phyloP scores from a whole-genome alignment of 768 basidiomycete genomes.

The Lentinus brumalis region DNA sequence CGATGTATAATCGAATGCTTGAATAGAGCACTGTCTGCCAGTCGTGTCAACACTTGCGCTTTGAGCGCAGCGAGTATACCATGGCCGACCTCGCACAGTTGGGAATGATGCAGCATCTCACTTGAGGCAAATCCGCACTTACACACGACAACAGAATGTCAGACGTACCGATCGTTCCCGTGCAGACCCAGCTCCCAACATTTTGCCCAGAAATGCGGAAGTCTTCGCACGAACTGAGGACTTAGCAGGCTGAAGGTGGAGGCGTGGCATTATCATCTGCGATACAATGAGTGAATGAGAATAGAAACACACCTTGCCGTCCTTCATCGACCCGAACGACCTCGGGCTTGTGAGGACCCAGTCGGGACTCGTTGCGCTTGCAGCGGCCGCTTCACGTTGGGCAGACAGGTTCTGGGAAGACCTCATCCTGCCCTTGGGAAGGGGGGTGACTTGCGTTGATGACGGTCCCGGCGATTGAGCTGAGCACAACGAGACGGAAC shows the following conservation, averaged over 20 bases:
- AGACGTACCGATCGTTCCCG: constrained; percentile 67
- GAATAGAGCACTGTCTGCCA: too few species aligned
- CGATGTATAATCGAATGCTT: too few species aligned
- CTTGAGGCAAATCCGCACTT: too few species aligned
- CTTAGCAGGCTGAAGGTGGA: constrained; percentile 45
- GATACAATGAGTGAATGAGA: neutral
- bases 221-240: constrained; percentile 76
- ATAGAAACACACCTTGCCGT: constrained; percentile 45
- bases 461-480: constrained; percentile 18
- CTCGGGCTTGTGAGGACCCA: constrained; percentile 32
- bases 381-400: constrained; percentile 10
- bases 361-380: constrained; percentile 21
- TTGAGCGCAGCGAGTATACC: too few species aligned
- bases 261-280: neutral
- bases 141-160: constrained; percentile 22
- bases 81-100: too few species aligned
- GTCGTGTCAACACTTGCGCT: too few species aligned
- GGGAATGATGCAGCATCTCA: too few species aligned
- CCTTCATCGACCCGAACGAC: constrained; percentile 32
- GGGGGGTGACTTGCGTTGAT: constrained; percentile 22
- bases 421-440: constrained; percentile 23
- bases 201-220: constrained; percentile 79
- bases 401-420: constrained; percentile 16
- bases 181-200: constrained; percentile 66
- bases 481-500: neutral